Evolutionary conservation across 202 grass and related monocot species (phyloP).

Genomic region (Musa balbisiana): DNA sequence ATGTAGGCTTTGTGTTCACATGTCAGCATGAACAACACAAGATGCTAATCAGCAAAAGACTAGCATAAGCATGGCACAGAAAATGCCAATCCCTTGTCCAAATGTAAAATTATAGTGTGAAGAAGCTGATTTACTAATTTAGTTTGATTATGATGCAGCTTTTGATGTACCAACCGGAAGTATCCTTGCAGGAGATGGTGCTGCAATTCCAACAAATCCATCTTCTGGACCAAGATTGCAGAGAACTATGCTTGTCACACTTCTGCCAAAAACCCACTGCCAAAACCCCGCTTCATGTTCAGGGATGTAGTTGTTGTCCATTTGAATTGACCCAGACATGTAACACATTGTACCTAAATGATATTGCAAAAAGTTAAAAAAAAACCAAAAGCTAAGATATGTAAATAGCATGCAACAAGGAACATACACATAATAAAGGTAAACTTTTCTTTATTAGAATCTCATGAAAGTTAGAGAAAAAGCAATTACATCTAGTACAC

Average conservation of each 20-base stretch:
- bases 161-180: conserved; percentile 51
- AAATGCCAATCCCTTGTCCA: conserved; percentile 10
- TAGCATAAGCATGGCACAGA: neutral
- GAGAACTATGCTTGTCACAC: conserved; percentile 58
- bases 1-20: too few species aligned
- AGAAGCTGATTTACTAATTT: neutral
- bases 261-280: conserved; percentile 97
- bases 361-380: neutral
- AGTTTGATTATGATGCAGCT: neutral
- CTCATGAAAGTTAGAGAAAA: too few species aligned
- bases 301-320: conserved; percentile 79
- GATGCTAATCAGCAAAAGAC: neutral
- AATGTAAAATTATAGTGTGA: neutral
- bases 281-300: conserved; percentile 87
- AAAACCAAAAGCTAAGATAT: neutral
- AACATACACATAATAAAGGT: neutral
- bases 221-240: conserved; percentile 63
- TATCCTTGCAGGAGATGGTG: conserved; percentile 79
- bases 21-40: neutral
- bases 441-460: neutral
- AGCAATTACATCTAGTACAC: too few species aligned
- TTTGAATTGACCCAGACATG: conserved; percentile 81
- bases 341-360: conserved; percentile 72
- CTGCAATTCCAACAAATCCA: conserved; percentile 86
- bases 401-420: neutral